Evolutionary conservation across 176 grass and related monocot genomes (phyloP), one percentile per base, ranked within the genome.

Genomic region (Oryza punctata): DNA sequence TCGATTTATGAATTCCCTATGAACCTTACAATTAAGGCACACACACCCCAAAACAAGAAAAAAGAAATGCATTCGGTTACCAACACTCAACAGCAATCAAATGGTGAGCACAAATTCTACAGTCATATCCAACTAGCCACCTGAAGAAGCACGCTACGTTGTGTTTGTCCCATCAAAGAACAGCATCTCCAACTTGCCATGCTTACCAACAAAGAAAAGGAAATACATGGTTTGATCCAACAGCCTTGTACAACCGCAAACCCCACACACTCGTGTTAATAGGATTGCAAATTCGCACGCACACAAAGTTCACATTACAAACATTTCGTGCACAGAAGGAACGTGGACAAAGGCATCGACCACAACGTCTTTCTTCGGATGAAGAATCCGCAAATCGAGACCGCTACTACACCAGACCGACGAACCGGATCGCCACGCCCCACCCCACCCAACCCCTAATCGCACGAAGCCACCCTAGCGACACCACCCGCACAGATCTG

Each of bases 401-500:
- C 52, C 52, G 6, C 52, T 21, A 57, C 52, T 1, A 8, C 67
- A 32, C 26, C 19, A 54, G 0, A 12, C 13, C 3, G 16, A 50
- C 19, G 72, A 72, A 72, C 13, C 57, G 69, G 88, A 67, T 90
- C 67, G 35, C 33, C 6, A 25, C 25, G 70, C 15, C 16, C 6
- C 5, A 4, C 0, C 50, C 50, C 14, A 6, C 33, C 35, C 54
- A 1, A 5, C 0, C 30, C 37, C 73, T 16, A 38, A 28, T 28
- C 32, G 13, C 13, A 57, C 40, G 47, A 64, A 1, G 37, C 37
- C 7, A 38, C n/a, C 84, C 79, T 86, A 78, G 75, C 13, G 57
- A 57, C 18, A 21, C 52, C 75, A 33, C 38, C 41, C 37, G 69
- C 26, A 21, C 84, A 74, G 84, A 90, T 90, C 84, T 83, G 46